Evolutionary conservation across 192 early-diverging fungal species (phyloP), one percentile per base, ranked within the genome.

Genomic region (Physocladia obscura): DNA sequence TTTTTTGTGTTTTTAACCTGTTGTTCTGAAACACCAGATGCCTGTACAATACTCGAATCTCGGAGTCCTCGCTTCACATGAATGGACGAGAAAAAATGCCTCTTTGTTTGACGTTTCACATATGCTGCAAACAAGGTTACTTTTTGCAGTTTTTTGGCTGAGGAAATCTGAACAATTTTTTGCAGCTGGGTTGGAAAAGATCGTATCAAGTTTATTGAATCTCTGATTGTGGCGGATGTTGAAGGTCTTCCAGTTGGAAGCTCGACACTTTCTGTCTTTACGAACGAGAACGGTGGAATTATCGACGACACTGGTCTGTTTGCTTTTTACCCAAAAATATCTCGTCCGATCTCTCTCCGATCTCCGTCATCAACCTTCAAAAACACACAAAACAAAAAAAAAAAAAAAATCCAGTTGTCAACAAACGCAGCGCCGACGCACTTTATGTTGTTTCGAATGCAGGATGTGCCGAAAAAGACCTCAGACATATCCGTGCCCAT

Each of bases 61-160:
- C 76, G 94, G 95, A 44, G 89, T 93, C 5, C 81, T 97, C 31
- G 90, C 90, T 38, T 93, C 92, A n/a, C 97, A 97, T 76, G 76
- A 87, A 30, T 86, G 84, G 84, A 96, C 94, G 24, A 85, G 97
- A 69, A 77, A 88, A 72, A 88, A 94, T 50, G 92, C 94, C 1
- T 95, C 93, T 3, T 81, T 98, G 49, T 98, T 98, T 78, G 97
- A 98, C 79, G 97, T 98, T 36, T 94, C 93, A 27, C 97, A 98
- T 77, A 98, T 98, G 97, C 83, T 97, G 62, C 95, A 97, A 78
- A 93, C 93, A 31, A 83, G 89, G 85, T 92, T 80, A 59, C 51
- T 67, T 44, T n/a, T 2, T 31, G 54, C 27, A 22, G 57, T 31
- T 49, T 24, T 49, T 48, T 4, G 30, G 13, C 21, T 58, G n/a